Base-by-base conservation (phyloP, 2,329 filamentous ascomycete genomes). In the Neopestalotiopsis sp. region DNA sequence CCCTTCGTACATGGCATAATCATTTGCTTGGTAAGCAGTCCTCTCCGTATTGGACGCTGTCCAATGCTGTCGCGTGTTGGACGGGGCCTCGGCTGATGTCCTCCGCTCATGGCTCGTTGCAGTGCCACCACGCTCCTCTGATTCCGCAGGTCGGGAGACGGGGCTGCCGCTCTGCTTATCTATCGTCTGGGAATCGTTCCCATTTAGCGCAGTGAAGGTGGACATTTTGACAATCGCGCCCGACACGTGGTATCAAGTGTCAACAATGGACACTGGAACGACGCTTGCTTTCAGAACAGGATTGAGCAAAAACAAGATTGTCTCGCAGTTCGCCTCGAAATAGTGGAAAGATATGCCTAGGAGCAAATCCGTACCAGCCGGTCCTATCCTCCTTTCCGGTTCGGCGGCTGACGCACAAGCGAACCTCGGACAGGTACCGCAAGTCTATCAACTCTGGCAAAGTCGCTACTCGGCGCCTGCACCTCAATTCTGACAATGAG, bases 1-100 rank as follows among this genome's bases (percentile, higher is more conserved):
- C 40, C 86, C 83, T 5, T 83, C 72, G 73, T 85, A 84, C 49
- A 71, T 72, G 59, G 81, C 73, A 2, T 85, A 84, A 49, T 72
- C 72, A 59, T 81, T 73, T 1, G 83, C 75, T 65, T 81, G 80
- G 70, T 83, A 82, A 17, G 81, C 74, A 45, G 81, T 76, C 66
- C 83, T 79, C 4, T 88, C 86, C 56, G 78, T 73, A 61, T 76
- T 79, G 24, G 82, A 77, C 4, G 74, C 77, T 38, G 82, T 76
- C 81, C 85, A 84, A 65, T 80, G 79, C 13, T 85, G 85, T 65
- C 76, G 76, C 32, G 80, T 78, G 42, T 72, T 76, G 32, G 73
- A 61, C 10, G 75, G 66, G 24, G 45, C 56, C 73, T 81, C 72
- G 66, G 71, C 72, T 53, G 65, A 61, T 58, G 73, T 69, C 45